phyloP scores from a whole-genome alignment of 352 stramenopile genomes.

The Phytophthora lateralis region DNA sequence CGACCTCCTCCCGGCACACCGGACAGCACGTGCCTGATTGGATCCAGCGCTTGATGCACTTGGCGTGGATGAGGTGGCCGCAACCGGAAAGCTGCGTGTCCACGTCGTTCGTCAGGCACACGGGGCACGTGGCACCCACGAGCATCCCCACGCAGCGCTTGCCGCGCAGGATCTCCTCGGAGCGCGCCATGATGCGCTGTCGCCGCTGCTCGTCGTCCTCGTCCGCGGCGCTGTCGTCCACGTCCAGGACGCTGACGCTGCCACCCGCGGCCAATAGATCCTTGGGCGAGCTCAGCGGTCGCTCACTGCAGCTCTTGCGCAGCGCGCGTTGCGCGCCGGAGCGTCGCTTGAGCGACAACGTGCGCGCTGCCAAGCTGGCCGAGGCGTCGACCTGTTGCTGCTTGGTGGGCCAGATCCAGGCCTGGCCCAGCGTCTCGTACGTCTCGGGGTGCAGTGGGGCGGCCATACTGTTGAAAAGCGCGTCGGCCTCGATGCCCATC shows the following conservation, averaged over 20 bases:
- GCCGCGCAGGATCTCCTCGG: constrained; percentile 65
- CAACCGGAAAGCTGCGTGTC: constrained; percentile 72
- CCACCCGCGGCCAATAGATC: constrained; percentile 18
- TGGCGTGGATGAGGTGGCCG: constrained; percentile 73
- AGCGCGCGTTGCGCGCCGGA: constrained; percentile 31
- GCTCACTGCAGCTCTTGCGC: constrained; percentile 49
- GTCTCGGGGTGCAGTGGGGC: constrained; percentile 32
- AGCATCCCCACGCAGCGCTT: constrained; percentile 74
- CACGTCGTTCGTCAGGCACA: constrained; percentile 76
- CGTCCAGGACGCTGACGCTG: constrained; percentile 46
- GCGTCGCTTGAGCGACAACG: constrained; percentile 38
- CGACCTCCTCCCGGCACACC: constrained; percentile 67
- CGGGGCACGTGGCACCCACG: constrained; percentile 64
- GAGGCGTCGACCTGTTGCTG: constrained; percentile 37
- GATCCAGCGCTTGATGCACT: constrained; percentile 82
- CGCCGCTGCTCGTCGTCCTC: constrained; percentile 41
- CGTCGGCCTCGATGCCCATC: constrained; percentile 27
- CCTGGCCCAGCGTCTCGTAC: constrained; percentile 45
- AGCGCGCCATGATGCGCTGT: constrained; percentile 53
- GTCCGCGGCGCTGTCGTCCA: constrained; percentile 27
- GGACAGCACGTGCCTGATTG: constrained; percentile 69
- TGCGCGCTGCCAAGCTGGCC: constrained; percentile 19
- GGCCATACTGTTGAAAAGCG: constrained; percentile 22
- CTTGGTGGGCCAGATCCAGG: constrained; percentile 41
- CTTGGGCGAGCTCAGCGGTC: constrained; percentile 29